A percentile compares a stretch with the other conserved stretches of the same genome.
phyloP scores from a whole-genome alignment of 2,329 filamentous ascomycete species.

The Aschersonia sp. region DNA sequence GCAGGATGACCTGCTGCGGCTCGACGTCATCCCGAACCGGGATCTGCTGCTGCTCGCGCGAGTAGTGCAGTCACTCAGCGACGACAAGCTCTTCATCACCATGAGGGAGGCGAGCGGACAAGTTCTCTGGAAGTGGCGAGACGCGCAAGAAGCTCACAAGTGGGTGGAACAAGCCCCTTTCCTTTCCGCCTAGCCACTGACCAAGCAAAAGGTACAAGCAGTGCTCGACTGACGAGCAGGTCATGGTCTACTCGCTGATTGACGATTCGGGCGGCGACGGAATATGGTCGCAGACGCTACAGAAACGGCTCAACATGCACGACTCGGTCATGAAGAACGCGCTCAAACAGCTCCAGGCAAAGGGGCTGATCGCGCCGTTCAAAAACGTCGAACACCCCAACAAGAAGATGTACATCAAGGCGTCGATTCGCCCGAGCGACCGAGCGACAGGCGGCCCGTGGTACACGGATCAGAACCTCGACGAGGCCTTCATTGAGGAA shows the following conservation, averaged over 20 bases:
- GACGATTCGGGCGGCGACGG: constrained; percentile 75
- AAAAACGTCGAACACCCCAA: constrained; percentile 84
- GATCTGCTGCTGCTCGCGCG: constrained; percentile 39
- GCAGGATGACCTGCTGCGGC: constrained; percentile 41
- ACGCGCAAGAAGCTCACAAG: constrained; percentile 47
- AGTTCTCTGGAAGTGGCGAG: constrained; percentile 41
- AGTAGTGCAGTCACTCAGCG: constrained; percentile 41
- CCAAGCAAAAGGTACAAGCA: constrained; percentile 36
- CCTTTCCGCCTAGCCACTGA: not conserved
- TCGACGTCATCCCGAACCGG: constrained; percentile 42
- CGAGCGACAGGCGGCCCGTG: constrained; percentile 87
- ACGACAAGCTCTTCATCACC: constrained; percentile 43
- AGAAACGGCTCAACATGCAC: constrained; percentile 67
- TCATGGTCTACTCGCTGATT: constrained; percentile 77
- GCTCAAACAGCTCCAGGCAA: constrained; percentile 70
- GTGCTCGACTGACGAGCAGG: constrained; percentile 56
- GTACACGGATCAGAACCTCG: constrained; percentile 84
- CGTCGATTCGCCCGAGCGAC: constrained; percentile 69
- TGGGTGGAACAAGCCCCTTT: constrained; percentile 16
- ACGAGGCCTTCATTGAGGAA: constrained; percentile 73
- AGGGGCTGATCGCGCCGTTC: constrained; percentile 74
- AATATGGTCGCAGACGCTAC: constrained; percentile 82
- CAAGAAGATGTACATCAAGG: constrained; percentile 93
- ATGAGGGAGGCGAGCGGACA: constrained; percentile 25
- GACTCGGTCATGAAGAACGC: constrained; percentile 68